Evolutionary conservation across 495 filamentous ascomycete genomes (phyloP), one percentile per base, ranked within the genome.

Genomic region (Neurospora sp.): DNA sequence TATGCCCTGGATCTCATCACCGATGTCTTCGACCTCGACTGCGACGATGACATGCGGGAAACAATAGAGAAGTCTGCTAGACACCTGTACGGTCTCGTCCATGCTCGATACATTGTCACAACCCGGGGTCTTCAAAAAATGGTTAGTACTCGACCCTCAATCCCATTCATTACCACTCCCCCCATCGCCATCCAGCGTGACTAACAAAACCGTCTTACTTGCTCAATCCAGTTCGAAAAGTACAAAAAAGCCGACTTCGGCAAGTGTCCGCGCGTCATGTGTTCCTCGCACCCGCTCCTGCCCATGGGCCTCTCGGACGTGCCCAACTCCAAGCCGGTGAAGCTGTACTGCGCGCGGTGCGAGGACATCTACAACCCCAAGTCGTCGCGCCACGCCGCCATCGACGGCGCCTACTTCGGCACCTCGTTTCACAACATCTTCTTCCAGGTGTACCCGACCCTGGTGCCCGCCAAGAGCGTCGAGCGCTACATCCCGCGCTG

Each of bases 361-460:
- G 96, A 99, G 85, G 96, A 99, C 78, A 89, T 97, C 72, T 99
- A 99, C 87, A 98, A 98, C 82, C 96, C 96, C 40, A 99, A 99
- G 83, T 98, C 96, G 7, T 96, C 94, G 14, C 93, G 96, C 68
- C 96, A 99, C 81, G 92, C 93, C 59, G 87, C 90, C 68, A 97
- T 99, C 80, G 96, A 99, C 81, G 96, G 96, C 71, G 96, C 96
- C 72, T 99, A 98, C 86, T 99, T 98, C 72, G 96, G 96, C 71
- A 93, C 96, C 48, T 95, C 92, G 7, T 99, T 99, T 86, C 95
- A 97, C 86, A 97, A 97, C 80, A 98, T 99, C 82, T 88, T 99
- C 70, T 98, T 98, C 87, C 96, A 99, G 82, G 96, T 98, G 40
- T 98, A 98, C 77, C 96, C 96, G 2, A 90, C 92, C 3, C 83